Conservation (phyloP, 225 moss, liverwort and hornwort species). For the Takakia lepidozioides region DNA sequence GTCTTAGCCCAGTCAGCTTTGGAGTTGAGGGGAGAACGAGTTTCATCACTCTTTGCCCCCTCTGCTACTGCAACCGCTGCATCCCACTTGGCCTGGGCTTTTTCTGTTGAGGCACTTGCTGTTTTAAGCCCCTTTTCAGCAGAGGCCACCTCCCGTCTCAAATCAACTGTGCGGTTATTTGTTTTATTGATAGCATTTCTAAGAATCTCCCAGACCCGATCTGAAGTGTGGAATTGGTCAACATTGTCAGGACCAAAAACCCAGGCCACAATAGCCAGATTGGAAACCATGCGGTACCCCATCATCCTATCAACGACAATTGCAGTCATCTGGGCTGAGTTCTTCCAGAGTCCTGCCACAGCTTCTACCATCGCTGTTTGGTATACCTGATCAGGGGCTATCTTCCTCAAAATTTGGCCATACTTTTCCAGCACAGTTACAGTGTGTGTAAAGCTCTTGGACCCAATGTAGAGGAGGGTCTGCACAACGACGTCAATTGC, state of each 20-base stretch:
- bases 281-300: slow-evolving; percentile 97
- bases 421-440: slow-evolving; percentile 89
- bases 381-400: slow-evolving; percentile 60
- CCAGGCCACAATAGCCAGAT: slow-evolving; percentile 93
- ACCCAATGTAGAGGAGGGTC: slow-evolving; percentile 84
- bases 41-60: slow-evolving; percentile 42
- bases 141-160: slow-evolving; percentile 54
- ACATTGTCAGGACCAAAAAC: slow-evolving; percentile 69
- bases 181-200: slow-evolving; percentile 92
- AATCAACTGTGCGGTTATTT: slow-evolving; percentile 83
- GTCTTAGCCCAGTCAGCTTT: slow-evolving; percentile 92
- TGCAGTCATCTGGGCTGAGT: slow-evolving; percentile 89
- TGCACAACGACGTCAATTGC: slow-evolving; percentile 76
- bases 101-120: slow-evolving; percentile 52
- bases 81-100: slow-evolving; percentile 72
- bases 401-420: slow-evolving; percentile 82
- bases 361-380: slow-evolving; percentile 71
- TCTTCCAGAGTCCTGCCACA: slow-evolving; percentile 82
- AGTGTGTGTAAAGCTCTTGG: slow-evolving; percentile 93
- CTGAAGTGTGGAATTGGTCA: slow-evolving; percentile 68
- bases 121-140: slow-evolving; percentile 57
- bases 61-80: slow-evolving; percentile 44
- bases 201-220: slow-evolving; percentile 92
- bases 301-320: slow-evolving; percentile 96
- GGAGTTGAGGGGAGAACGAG: slow-evolving; percentile 45